Evolutionary conservation across 805 yeast genomes (phyloP).

Genomic region (Candida incommunis): DNA sequence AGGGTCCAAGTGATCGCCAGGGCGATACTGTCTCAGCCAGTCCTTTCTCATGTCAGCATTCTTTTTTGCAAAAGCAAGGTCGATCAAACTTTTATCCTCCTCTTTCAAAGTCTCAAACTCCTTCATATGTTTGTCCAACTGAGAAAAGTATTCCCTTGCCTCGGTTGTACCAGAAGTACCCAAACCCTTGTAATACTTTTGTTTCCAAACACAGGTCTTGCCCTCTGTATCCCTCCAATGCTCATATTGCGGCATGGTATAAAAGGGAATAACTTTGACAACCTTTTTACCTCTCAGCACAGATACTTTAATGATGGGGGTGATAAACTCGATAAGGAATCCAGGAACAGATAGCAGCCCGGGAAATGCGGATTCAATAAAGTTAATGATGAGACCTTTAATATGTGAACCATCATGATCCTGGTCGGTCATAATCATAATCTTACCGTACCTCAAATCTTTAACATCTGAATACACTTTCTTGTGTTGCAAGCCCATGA

Average conservation of each 20-base stretch:
- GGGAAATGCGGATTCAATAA: constrained; percentile 86
- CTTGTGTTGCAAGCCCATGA: constrained; percentile 89
- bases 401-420: constrained; percentile 99
- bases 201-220: constrained; percentile 61
- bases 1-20: constrained; percentile 88
- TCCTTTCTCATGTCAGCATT: constrained; percentile 96
- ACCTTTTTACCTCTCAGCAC: constrained; percentile 36
- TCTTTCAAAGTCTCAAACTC: constrained; percentile 69
- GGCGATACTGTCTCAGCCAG: constrained; percentile 82
- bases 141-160: constrained; percentile 76
- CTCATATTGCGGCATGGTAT: constrained; percentile 92
- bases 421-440: constrained; percentile 99
- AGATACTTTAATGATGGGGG: constrained; percentile 90
- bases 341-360: constrained; percentile 86
- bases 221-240: constrained; percentile 84
- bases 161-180: constrained; percentile 85
- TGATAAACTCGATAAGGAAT: constrained; percentile 82
- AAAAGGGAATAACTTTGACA: constrained; percentile 51
- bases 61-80: constrained; percentile 85
- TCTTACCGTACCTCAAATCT: constrained; percentile 81
- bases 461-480: constrained; percentile 62
- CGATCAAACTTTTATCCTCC: constrained; percentile 59
- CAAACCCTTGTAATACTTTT: constrained; percentile 95
- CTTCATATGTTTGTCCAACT: constrained; percentile 75
- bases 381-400: constrained; percentile 87